Base-by-base conservation (phyloP, 129 eudicot species). In the Lactuca sativa region DNA sequence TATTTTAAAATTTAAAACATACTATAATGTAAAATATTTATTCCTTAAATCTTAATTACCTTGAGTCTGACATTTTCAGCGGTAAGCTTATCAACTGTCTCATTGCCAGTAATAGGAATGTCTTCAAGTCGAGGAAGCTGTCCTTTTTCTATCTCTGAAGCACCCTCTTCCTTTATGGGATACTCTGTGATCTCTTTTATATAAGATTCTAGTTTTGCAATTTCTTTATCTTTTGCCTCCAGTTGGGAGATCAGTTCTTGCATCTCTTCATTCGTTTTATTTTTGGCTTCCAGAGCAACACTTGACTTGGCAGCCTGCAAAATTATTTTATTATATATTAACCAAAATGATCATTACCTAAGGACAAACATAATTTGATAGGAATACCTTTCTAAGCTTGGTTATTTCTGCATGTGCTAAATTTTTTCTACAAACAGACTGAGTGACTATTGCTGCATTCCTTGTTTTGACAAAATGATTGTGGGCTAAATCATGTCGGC, bases 301-400 rank as follows among this genome's bases (percentile, higher is more conserved):
- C 90, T 64, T 67, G 86, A 80, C 73, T 80, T 85, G 41, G 87
- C 88, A 83, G 90, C 98, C 98, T 93, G 82, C 62, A 56, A 25
- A 25, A 25, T 25, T 25, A 25, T 25, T 25, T 25, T 25, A 25
- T 25, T 25, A 25, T 25, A 25, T 25, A 25, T 25, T 25, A 25
- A 25, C 30, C 30, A 25, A 25, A 18, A 18, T 18, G 21, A 18
- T n/a, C n/a, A n/a, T n/a, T n/a, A n/a, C n/a, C n/a, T n/a, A n/a
- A n/a, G n/a, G n/a, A n/a, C n/a, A n/a, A n/a, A n/a, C n/a, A n/a
- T n/a, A n/a, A n/a, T n/a, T n/a, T n/a, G n/a, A n/a, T n/a, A n/a
- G n/a, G n/a, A n/a, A n/a, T n/a, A n/a, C n/a, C n/a, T 84, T 64
- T 77, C 79, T 86, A 69, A 86, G 91, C 75, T 81, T 78, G 55